phyloP scores from a whole-genome alignment of 1,139 yeast genomes.

The Yamadazyma atmosphaerica region DNA sequence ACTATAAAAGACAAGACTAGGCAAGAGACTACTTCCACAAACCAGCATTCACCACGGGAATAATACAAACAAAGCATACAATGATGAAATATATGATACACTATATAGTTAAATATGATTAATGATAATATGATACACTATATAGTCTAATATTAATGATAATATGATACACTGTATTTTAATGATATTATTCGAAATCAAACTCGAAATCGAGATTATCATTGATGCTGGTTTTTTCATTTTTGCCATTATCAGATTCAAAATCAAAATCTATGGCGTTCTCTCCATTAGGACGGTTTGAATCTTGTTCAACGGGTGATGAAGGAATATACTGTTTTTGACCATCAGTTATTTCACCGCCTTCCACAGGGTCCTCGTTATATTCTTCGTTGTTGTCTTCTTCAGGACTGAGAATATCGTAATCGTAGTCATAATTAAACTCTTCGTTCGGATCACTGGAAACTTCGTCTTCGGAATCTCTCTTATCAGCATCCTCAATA shows the following conservation, averaged over 20 bases:
- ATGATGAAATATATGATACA: too few relatives aligned
- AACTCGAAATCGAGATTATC: conserved; percentile 30
- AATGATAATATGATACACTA: too few relatives aligned
- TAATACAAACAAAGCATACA: too few relatives aligned
- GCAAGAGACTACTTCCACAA: too few relatives aligned
- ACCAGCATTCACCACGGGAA: too few relatives aligned
- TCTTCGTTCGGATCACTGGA: too few relatives aligned
- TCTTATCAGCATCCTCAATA: conserved; percentile 10
- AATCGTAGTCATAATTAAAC: conserved; percentile 6
- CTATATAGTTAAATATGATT: too few relatives aligned
- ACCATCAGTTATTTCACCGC: conserved; percentile 5
- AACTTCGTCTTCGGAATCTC: too few relatives aligned
- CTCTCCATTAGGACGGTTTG: neutral
- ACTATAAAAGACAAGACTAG: conserved; percentile 12
- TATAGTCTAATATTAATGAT: too few relatives aligned
- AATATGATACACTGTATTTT: too few relatives aligned
- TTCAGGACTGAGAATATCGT: conserved; percentile 6
- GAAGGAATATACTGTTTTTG: neutral
- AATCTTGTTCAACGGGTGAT: neutral
- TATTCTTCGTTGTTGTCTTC: conserved; percentile 12
- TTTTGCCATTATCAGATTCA: conserved; percentile 3
- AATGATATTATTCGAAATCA: conserved; percentile 23
- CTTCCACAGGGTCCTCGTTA: conserved; percentile 9
- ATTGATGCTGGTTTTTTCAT: conserved; percentile 1
- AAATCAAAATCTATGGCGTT: conserved; percentile 7